phyloP scores from a whole-genome alignment of 768 basidiomycete genomes.

The Agrocybe chaxingu region DNA sequence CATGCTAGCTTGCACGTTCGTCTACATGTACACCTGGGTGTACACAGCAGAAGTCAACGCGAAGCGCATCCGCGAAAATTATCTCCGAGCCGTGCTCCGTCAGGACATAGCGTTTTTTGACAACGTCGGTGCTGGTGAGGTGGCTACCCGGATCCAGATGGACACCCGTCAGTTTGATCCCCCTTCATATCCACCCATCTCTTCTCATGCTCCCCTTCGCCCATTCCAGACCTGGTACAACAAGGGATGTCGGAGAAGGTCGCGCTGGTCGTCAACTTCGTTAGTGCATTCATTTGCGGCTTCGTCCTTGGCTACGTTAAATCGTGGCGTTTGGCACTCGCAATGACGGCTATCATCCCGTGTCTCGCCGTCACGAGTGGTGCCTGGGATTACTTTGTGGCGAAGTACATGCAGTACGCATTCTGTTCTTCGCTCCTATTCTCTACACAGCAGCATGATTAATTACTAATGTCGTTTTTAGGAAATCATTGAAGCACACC shows the following conservation, averaged over 20 bases:
- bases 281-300: constrained; percentile 71
- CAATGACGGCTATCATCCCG: constrained; percentile 74
- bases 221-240: constrained; percentile 68
- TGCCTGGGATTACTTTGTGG: constrained; percentile 62
- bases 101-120: constrained; percentile 91
- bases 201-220: not conserved
- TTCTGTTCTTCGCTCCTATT: not conserved
- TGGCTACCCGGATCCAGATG: constrained; percentile 87
- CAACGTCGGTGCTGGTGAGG: constrained; percentile 85
- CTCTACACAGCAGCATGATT: not conserved
- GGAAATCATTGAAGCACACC: constrained; percentile 68
- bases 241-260: constrained; percentile 90
- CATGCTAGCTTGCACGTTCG: constrained; percentile 67
- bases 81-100: constrained; percentile 73
- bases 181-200: not conserved
- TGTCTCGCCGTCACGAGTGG: constrained; percentile 72
- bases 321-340: constrained; percentile 79
- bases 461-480: constrained; percentile 17
- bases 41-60: constrained; percentile 78
- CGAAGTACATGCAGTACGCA: constrained; percentile 60
- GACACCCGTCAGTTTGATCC: constrained; percentile 59
- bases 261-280: constrained; percentile 57
- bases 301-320: constrained; percentile 68
- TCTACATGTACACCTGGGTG: constrained; percentile 65
- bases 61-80: constrained; percentile 80